Percentiles rank a stretch among this genome's conserved stretches.
These are phyloP conservation scores for Iberis pinnata DNA, from an alignment of 345 rosid genomes.

Conservation along the genomic window DNA sequence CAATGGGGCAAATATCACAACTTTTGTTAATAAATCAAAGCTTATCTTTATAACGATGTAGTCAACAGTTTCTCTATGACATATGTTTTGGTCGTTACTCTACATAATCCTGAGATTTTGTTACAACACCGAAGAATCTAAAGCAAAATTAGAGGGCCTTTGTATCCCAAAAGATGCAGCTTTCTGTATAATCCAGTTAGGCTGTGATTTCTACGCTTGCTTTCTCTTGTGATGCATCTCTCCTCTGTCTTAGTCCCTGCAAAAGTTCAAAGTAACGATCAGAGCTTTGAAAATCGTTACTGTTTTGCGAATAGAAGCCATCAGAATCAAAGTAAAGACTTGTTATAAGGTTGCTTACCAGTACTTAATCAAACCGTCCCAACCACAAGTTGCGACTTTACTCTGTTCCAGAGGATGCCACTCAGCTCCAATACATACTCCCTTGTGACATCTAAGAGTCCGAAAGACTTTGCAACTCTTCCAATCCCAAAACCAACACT, in stretches of 20 bases:
- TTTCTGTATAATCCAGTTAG: constrained; percentile 18
- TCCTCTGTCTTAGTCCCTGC: neutral
- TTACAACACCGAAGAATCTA: constrained; percentile 19
- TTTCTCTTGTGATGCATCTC: constrained; percentile 1
- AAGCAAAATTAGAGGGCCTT: constrained; percentile 10
- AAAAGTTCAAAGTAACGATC: neutral
- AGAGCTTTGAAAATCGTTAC: neutral
- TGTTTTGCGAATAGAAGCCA: too few species aligned
- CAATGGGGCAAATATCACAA: neutral
- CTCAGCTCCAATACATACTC: constrained; percentile 80
- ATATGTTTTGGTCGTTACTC: constrained; percentile 16
- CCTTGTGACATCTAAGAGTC: constrained; percentile 84
- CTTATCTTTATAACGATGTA: neutral
- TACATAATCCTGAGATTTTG: constrained; percentile 15
- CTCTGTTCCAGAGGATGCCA: constrained; percentile 99
- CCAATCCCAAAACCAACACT: constrained; percentile 99
- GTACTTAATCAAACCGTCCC: constrained; percentile 98
- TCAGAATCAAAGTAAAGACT: too few species aligned
- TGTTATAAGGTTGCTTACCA: constrained; percentile 46
- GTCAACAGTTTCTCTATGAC: constrained; percentile 4
- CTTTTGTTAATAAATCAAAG: neutral
- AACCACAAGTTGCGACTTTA: constrained; percentile 97
- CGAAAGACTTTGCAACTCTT: constrained; percentile 92
- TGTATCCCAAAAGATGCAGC: constrained; percentile 23
- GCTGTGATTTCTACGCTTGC: constrained; percentile 6